Percentiles rank a stretch among this genome's conserved stretches.
These are phyloP conservation scores for Bonia amplexicaulis DNA, from an alignment of 176 grass and related monocot species.

Conservation along the genomic window DNA sequence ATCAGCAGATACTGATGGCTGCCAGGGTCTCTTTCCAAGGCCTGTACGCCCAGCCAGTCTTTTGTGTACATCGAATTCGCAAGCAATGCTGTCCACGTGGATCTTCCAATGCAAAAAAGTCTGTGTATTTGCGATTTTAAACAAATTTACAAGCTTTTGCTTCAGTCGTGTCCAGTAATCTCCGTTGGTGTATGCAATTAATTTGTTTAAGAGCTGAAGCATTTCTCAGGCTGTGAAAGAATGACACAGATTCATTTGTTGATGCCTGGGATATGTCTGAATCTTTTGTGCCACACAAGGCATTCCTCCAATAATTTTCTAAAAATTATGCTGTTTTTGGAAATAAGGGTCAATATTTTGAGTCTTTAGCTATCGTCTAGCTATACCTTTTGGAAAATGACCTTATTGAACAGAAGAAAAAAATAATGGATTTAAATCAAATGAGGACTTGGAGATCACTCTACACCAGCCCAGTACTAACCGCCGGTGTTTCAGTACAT, in stretches of 20 bases:
- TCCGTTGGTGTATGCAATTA: background rate
- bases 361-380: background rate
- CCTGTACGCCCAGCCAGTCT: background rate
- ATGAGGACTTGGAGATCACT: background rate
- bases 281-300: background rate
- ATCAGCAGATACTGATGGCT: background rate
- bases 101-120: background rate
- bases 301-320: background rate
- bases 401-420: background rate
- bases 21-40: background rate
- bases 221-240: background rate
- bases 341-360: background rate
- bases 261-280: background rate
- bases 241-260: background rate
- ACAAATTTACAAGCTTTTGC: background rate
- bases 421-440: background rate
- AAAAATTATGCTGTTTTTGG: background rate
- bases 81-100: background rate
- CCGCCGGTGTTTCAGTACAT: background rate
- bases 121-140: background rate
- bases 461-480: background rate
- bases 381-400: background rate
- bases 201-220: background rate
- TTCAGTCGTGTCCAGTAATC: background rate
- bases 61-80: background rate